phyloP scores from a whole-genome alignment of 2,329 filamentous ascomycete genomes.

The Phoma sp. region DNA sequence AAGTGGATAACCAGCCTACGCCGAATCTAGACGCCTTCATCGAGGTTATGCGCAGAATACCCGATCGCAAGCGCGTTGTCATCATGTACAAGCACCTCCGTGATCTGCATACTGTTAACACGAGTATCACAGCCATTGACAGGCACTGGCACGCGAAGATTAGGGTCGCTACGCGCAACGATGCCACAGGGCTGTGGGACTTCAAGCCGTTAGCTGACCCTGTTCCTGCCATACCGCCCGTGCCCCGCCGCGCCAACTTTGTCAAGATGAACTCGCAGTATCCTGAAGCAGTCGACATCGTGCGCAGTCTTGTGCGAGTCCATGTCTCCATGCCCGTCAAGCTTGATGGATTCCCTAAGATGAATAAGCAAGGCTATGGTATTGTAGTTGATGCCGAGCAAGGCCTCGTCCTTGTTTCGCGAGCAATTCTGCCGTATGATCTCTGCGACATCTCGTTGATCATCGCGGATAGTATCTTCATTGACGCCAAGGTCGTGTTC shows the following conservation, averaged over 20 bases:
- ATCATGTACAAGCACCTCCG: constrained; percentile 95
- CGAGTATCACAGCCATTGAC: constrained; percentile 89
- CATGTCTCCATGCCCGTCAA: constrained; percentile 94
- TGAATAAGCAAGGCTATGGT: constrained; percentile 92
- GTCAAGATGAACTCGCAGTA: constrained; percentile 89
- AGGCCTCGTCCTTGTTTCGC: constrained; percentile 90
- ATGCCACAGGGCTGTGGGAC: constrained; percentile 90
- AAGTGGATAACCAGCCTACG: constrained; percentile 89
- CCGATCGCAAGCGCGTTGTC: constrained; percentile 81
- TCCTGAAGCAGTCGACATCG: constrained; percentile 87
- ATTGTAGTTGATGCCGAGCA: constrained; percentile 97
- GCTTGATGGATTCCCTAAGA: constrained; percentile 95
- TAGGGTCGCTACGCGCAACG: constrained; percentile 89
- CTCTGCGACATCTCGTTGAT: constrained; percentile 96
- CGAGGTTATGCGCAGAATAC: constrained; percentile 85
- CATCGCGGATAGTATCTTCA: constrained; percentile 93
- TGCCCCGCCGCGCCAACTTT: constrained; percentile 82
- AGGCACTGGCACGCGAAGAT: constrained; percentile 97
- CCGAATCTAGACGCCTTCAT: constrained; percentile 88
- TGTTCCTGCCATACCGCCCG: constrained; percentile 73
- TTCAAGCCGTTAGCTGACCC: constrained; percentile 85
- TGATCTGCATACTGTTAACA: constrained; percentile 93
- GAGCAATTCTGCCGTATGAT: constrained; percentile 94
- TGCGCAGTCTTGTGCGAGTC: constrained; percentile 93
- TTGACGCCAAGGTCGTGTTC: constrained; percentile 93